These are phyloP conservation scores for Spinacia oleracea DNA, from an alignment of 179 eudicot genomes.

Conservation along the genomic window DNA sequence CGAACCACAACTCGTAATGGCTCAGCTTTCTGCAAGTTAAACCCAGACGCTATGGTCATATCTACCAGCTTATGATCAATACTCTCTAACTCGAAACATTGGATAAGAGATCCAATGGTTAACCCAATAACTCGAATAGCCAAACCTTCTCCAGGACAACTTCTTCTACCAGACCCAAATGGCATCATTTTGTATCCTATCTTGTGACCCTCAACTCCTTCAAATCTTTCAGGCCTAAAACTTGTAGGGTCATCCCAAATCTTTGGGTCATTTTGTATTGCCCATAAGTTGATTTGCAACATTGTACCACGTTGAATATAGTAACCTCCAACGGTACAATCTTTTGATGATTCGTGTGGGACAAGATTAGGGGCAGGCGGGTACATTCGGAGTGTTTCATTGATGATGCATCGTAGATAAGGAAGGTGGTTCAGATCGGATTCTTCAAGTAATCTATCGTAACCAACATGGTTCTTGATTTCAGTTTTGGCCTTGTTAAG, in stretches of 20 bases:
- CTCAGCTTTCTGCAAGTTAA: constrained; percentile 7
- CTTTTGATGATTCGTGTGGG: constrained; percentile 4
- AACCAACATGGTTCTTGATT: neutral
- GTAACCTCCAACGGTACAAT: neutral
- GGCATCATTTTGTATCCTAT: constrained; percentile 11
- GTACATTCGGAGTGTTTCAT: constrained; percentile 6
- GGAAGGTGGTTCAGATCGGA: constrained; percentile 11
- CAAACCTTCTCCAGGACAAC: constrained; percentile 11
- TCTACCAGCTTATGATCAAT: neutral
- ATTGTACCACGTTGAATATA: constrained; percentile 6
- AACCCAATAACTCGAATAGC: neutral
- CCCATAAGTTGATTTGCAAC: constrained; percentile 5
- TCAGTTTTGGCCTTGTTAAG: constrained; percentile 3
- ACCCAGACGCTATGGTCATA: neutral
- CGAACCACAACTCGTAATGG: constrained; percentile 3
- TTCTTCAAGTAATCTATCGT: constrained; percentile 5
- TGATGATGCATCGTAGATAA: constrained; percentile 3
- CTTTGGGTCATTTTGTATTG: constrained; percentile 1
- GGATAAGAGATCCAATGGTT: neutral
- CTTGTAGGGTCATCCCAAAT: constrained; percentile 11
- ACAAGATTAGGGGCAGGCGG: constrained; percentile 6
- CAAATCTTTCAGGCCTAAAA: constrained; percentile 9
- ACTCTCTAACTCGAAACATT: constrained; percentile 3
- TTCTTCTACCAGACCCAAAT: neutral
- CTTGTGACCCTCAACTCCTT: constrained; percentile 7